Conservation (phyloP, 2,329 filamentous ascomycete genomes). For the Fusarium sp. region DNA sequence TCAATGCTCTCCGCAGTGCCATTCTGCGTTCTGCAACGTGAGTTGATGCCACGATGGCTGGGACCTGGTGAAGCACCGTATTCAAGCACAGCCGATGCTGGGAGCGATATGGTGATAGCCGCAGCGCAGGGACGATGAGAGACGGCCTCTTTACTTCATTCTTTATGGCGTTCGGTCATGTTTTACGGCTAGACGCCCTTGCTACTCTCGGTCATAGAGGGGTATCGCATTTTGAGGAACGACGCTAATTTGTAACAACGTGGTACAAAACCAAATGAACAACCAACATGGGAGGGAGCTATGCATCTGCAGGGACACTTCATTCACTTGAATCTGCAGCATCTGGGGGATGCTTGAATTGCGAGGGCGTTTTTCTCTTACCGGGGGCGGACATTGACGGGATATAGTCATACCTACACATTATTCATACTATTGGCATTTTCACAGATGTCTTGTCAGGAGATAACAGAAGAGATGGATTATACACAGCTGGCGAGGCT, state of each 20-base stretch:
- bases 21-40: background rate
- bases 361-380: slow-evolving; percentile 30
- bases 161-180: slow-evolving; percentile 41
- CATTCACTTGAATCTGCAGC: slow-evolving; percentile 27
- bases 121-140: slow-evolving; percentile 37
- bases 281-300: slow-evolving; percentile 26
- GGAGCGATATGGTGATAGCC: slow-evolving; percentile 10
- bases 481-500: slow-evolving; percentile 28
- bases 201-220: slow-evolving; percentile 31
- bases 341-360: slow-evolving; percentile 20
- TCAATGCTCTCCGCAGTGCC: slow-evolving; percentile 11
- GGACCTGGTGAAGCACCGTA: slow-evolving; percentile 14
- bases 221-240: slow-evolving; percentile 27
- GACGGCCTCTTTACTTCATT: slow-evolving; percentile 41
- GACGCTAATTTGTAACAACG: slow-evolving; percentile 35
- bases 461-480: slow-evolving; percentile 27
- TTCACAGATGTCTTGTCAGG: slow-evolving; percentile 24
- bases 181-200: slow-evolving; percentile 40
- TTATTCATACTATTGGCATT: slow-evolving; percentile 25
- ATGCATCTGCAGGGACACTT: slow-evolving; percentile 35
- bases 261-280: slow-evolving; percentile 24
- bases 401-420: slow-evolving; percentile 32
- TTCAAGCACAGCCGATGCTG: slow-evolving; percentile 20
- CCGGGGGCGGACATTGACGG: slow-evolving; percentile 10
- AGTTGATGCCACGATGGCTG: slow-evolving; percentile 5